Conservation (phyloP, 768 basidiomycete species). For the Lentinus brumalis region DNA sequence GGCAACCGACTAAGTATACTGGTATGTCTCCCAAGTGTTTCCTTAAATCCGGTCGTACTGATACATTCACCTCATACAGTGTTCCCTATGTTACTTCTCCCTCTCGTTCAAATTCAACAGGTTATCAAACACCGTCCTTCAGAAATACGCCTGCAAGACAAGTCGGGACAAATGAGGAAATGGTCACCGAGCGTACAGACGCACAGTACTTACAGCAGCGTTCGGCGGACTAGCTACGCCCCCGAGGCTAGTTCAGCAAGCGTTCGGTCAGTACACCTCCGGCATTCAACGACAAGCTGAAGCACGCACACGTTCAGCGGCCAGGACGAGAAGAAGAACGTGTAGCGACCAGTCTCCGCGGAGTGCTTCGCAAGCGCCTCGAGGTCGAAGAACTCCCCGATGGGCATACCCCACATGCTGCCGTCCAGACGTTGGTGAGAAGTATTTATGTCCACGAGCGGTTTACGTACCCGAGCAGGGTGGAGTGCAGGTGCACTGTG, state of each 20-base stretch:
- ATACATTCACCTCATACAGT: too few species aligned
- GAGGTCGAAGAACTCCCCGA: slow-evolving; percentile 77
- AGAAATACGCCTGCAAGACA: slow-evolving; percentile 28
- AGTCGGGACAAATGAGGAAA: not conserved
- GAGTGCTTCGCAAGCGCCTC: slow-evolving; percentile 61
- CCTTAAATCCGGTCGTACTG: too few species aligned
- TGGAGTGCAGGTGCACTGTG: slow-evolving; percentile 28
- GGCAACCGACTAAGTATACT: too few species aligned
- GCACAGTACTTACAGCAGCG: slow-evolving; percentile 56
- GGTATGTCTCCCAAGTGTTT: too few species aligned
- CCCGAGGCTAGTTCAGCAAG: slow-evolving; percentile 48
- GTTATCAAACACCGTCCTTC: too few species aligned
- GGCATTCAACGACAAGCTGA: too few species aligned
- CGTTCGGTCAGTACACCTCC: too few species aligned
- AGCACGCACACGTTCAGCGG: slow-evolving; percentile 65
- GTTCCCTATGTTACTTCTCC: too few species aligned
- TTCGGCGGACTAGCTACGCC: slow-evolving; percentile 73
- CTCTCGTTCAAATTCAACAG: too few species aligned
- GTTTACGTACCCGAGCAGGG: slow-evolving; percentile 12
- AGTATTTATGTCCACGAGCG: too few species aligned
- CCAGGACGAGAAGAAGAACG: slow-evolving; percentile 79
- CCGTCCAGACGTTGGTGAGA: not conserved
- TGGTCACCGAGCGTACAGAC: too few species aligned
- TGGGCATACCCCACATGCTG: slow-evolving; percentile 75
- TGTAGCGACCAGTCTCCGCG: slow-evolving; percentile 59